Conservation (phyloP, 345 rosid species). For the Eucalyptus regnans region DNA sequence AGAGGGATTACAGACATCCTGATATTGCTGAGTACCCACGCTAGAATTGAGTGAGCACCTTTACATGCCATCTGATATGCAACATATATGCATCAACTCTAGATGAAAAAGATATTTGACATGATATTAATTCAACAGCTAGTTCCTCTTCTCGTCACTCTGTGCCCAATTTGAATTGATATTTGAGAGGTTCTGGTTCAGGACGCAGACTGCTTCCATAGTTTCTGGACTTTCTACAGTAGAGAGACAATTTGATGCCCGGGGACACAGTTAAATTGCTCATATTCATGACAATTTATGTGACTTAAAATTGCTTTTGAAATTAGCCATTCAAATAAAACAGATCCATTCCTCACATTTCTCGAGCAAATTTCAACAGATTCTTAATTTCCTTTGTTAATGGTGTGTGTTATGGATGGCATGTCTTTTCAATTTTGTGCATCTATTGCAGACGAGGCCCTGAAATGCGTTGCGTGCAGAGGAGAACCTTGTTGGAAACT, state of each 20-base stretch:
- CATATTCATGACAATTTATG: neutral
- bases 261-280: neutral
- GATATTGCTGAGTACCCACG: neutral
- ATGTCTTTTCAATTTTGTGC: neutral
- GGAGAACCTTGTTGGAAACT: constrained; percentile 40
- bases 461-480: constrained; percentile 43
- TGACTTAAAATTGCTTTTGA: neutral
- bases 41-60: neutral
- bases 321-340: neutral
- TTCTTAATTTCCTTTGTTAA: neutral
- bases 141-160: neutral
- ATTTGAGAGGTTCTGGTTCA: neutral
- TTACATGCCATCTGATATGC: neutral
- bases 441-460: constrained; percentile 11
- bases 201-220: neutral
- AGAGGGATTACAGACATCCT: neutral
- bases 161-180: neutral
- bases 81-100: neutral
- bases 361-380: neutral
- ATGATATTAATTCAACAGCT: neutral
- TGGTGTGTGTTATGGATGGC: neutral
- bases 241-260: neutral
- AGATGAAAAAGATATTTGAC: neutral
- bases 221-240: neutral
- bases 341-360: neutral